Evolutionary conservation across 2,329 filamentous ascomycete genomes (phyloP).

Genomic region (Fusarium sp.): DNA sequence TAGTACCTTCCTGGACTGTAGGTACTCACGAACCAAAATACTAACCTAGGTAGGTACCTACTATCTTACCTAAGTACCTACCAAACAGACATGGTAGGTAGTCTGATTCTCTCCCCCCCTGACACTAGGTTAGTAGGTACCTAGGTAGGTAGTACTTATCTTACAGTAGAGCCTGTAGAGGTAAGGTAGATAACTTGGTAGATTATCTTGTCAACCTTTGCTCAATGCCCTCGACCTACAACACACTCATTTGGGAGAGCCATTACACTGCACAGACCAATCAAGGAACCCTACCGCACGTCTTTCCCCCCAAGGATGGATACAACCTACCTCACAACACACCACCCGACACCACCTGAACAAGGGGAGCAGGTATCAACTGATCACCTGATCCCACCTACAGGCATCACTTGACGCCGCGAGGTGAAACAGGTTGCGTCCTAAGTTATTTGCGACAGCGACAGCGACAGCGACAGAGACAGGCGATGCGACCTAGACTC

Average conservation of each 20-base stretch:
- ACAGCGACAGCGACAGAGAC: slow-evolving; percentile 3
- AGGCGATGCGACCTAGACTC: slow-evolving; percentile 24
- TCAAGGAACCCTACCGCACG: slow-evolving; percentile 7
- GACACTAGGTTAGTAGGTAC: too few species aligned
- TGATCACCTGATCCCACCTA: slow-evolving; percentile 40
- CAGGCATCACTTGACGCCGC: slow-evolving; percentile 38
- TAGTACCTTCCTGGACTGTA: too few species aligned
- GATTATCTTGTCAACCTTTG: neutral
- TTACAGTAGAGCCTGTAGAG: too few species aligned
- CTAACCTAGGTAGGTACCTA: too few species aligned
- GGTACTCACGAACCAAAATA: too few species aligned
- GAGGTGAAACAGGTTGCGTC: slow-evolving; percentile 42
- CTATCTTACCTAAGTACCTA: too few species aligned
- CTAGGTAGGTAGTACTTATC: too few species aligned
- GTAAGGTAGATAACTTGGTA: neutral
- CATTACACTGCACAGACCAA: slow-evolving; percentile 31
- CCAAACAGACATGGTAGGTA: too few species aligned
- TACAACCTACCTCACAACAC: slow-evolving; percentile 20
- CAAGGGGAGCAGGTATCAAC: slow-evolving; percentile 14
- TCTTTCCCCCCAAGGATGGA: slow-evolving; percentile 13
- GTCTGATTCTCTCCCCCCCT: too few species aligned
- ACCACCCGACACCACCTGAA: slow-evolving; percentile 22
- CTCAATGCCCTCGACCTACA: neutral
- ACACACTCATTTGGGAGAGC: slow-evolving; percentile 25
- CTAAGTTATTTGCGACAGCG: slow-evolving; percentile 24